phyloP scores from a whole-genome alignment of 148 eudicot species.

The Nepenthes gracilis region DNA sequence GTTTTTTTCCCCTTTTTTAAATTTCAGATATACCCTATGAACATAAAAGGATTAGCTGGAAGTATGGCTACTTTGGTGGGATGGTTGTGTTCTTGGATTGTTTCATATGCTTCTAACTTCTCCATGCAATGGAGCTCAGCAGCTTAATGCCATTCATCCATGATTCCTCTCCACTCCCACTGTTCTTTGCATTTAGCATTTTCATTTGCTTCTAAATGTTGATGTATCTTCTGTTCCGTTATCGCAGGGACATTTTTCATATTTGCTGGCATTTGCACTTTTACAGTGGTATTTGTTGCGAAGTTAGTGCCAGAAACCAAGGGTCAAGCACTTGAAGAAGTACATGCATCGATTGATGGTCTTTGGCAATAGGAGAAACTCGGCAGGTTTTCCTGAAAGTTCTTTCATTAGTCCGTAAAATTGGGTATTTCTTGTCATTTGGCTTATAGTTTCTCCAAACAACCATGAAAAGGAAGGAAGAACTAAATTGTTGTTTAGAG shows the following conservation, averaged over 20 bases:
- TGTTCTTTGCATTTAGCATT: neutral
- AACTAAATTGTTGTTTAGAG: too few species aligned
- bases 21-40: constrained; percentile 24
- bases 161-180: neutral
- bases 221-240: neutral
- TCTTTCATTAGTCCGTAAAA: too few species aligned
- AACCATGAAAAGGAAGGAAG: too few species aligned
- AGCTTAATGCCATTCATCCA: constrained; percentile 8
- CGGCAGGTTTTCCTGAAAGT: neutral
- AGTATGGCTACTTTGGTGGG: constrained; percentile 6
- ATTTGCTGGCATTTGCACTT: constrained; percentile 12
- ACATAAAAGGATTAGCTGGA: constrained; percentile 25
- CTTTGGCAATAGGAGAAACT: constrained; percentile 9
- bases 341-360: constrained; percentile 11
- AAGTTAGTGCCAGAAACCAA: constrained; percentile 29
- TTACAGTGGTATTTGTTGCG: constrained; percentile 17
- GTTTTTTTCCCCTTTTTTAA: neutral
- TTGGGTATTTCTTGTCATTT: too few species aligned
- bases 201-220: neutral
- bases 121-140: constrained; percentile 23
- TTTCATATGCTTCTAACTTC: constrained; percentile 19
- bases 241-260: constrained; percentile 9
- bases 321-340: constrained; percentile 27
- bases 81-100: constrained; percentile 7
- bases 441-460: too few species aligned